Evolutionary conservation across 2,329 filamentous ascomycete genomes (phyloP).

Genomic region (Calonectria pauciramosa): DNA sequence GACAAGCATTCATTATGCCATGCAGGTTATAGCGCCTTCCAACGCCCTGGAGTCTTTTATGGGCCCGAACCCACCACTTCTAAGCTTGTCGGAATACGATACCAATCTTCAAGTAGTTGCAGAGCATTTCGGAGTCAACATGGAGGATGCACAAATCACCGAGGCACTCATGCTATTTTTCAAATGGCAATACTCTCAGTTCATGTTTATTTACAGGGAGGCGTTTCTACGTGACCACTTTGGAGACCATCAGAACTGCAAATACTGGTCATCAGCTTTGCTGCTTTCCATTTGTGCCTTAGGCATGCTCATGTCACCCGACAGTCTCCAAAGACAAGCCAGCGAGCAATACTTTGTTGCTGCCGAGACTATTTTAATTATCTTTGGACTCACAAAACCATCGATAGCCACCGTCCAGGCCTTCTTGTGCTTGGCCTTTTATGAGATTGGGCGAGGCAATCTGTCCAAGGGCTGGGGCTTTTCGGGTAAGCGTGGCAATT

Average conservation of each 20-base stretch:
- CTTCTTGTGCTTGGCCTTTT: conserved; percentile 45
- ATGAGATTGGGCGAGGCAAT: conserved; percentile 46
- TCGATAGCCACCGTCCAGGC: conserved; percentile 43
- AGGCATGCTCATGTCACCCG: conserved; percentile 36
- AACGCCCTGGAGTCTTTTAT: neutral
- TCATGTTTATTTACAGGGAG: conserved; percentile 50
- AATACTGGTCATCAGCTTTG: conserved; percentile 45
- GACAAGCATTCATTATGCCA: conserved; percentile 44
- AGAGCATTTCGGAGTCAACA: conserved; percentile 41
- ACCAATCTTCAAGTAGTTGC: conserved; percentile 34
- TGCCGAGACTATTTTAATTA: conserved; percentile 44
- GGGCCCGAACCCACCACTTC: conserved; percentile 12
- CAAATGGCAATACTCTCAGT: conserved; percentile 47
- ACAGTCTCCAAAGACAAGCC: conserved; percentile 14
- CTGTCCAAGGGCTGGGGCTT: conserved; percentile 46
- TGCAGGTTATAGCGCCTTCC: conserved; percentile 17
- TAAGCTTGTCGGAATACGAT: conserved; percentile 18
- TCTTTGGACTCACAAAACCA: conserved; percentile 38
- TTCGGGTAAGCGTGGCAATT: conserved; percentile 34
- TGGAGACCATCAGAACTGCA: conserved; percentile 31
- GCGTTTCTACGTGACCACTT: conserved; percentile 45
- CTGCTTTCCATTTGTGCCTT: conserved; percentile 43
- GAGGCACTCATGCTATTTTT: conserved; percentile 43
- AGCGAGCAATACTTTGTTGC: conserved; percentile 40
- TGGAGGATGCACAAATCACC: conserved; percentile 36